Evolutionary conservation across 768 basidiomycete genomes (phyloP).

Genomic region (Podaxis sp.): DNA sequence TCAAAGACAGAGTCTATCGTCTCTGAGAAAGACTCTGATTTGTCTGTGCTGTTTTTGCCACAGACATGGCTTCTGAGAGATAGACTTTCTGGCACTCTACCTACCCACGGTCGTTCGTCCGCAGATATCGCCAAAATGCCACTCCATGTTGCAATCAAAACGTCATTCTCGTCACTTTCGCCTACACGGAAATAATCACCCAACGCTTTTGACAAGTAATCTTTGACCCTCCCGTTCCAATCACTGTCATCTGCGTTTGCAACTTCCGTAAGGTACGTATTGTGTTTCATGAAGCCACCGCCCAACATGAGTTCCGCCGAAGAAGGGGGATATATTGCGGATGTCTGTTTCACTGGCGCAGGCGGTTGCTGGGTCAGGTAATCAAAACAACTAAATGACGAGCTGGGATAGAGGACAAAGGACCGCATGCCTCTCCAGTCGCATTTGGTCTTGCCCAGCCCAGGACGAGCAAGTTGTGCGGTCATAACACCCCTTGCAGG

Average conservation of each 20-base stretch:
- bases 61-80: conserved; percentile 36
- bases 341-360: neutral
- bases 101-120: conserved; percentile 71
- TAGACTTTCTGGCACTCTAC: conserved; percentile 51
- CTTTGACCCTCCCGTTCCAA: conserved; percentile 27
- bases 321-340: conserved; percentile 15
- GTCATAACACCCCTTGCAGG: conserved; percentile 64
- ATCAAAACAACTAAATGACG: conserved; percentile 46
- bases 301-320: conserved; percentile 64
- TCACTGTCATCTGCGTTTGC: conserved; percentile 39
- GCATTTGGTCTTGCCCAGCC: conserved; percentile 21
- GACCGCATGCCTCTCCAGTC: conserved; percentile 46
- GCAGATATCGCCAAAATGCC: conserved; percentile 63
- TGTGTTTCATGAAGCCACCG: conserved; percentile 48
- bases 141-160: conserved; percentile 59
- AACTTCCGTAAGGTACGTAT: conserved; percentile 31
- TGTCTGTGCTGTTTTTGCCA: neutral
- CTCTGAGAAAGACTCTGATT: conserved; percentile 10
- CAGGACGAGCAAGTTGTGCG: conserved; percentile 56
- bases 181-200: conserved; percentile 48
- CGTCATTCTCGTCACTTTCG: conserved; percentile 21
- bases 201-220: conserved; percentile 39
- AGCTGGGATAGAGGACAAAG: conserved; percentile 56
- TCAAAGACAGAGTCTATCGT: conserved; percentile 1
- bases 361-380: conserved; percentile 65